Evolutionary conservation across 2,329 filamentous ascomycete genomes (phyloP).

Genomic region (Hymenoscyphus fraxineus): DNA sequence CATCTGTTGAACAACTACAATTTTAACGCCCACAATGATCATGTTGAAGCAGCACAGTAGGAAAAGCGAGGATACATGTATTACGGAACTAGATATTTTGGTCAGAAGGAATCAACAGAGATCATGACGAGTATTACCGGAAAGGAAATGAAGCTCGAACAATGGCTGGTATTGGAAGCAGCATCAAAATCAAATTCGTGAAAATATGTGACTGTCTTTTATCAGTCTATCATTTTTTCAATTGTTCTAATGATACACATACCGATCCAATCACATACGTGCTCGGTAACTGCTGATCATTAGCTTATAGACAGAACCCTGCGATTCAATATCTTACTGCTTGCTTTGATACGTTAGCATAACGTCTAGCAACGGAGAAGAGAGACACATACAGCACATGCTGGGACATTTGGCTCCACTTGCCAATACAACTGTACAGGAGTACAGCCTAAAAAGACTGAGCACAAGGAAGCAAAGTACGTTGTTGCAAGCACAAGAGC

Average conservation of each 20-base stretch:
- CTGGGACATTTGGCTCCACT: slow-evolving; percentile 15
- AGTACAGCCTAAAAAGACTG: slow-evolving; percentile 22
- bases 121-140: background rate
- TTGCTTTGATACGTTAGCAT: slow-evolving; percentile 19
- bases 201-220: slow-evolving; percentile 10
- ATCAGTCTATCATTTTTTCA: background rate
- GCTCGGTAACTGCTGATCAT: background rate
- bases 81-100: background rate
- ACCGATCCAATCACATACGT: background rate
- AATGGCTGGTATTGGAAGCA: slow-evolving; percentile 8
- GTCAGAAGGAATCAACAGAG: background rate
- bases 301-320: background rate
- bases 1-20: slow-evolving; percentile 12
- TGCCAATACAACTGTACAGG: slow-evolving; percentile 23
- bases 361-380: background rate
- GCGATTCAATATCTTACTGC: slow-evolving; percentile 14
- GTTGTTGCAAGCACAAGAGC: slow-evolving; percentile 16
- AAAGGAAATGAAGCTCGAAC: slow-evolving; percentile 3
- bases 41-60: background rate
- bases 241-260: background rate
- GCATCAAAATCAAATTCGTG: slow-evolving; percentile 9
- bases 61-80: slow-evolving; percentile 5
- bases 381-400: slow-evolving; percentile 21
- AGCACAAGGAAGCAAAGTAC: slow-evolving; percentile 19
- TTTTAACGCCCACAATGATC: background rate